A percentile compares a stretch with the other conserved stretches of the same genome.
Evolutionary conservation across 106 monocot genomes (phyloP).

Genomic region (Platanthera zijinensis): DNA sequence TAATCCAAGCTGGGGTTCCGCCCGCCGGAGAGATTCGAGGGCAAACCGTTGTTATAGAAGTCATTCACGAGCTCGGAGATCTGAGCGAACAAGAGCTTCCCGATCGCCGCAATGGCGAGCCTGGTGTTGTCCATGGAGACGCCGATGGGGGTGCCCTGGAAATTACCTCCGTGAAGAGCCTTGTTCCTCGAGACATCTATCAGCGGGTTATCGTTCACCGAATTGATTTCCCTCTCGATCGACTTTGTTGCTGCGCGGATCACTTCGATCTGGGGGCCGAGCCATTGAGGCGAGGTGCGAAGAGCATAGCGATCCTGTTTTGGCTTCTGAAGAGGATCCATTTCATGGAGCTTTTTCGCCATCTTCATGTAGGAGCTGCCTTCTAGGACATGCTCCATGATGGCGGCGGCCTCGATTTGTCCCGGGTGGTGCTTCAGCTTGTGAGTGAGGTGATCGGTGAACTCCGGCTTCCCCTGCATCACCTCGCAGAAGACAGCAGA

Average conservation of each 20-base stretch:
- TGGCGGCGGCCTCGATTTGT: slow-evolving; percentile 85
- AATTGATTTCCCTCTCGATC: slow-evolving; percentile 25
- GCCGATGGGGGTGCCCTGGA: slow-evolving; percentile 34
- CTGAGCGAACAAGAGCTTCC: slow-evolving; percentile 64
- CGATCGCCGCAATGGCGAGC: slow-evolving; percentile 34
- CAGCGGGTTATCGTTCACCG: slow-evolving; percentile 12
- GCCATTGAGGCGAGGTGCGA: slow-evolving; percentile 12
- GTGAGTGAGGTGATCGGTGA: slow-evolving; percentile 84
- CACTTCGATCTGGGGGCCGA: slow-evolving; percentile 23
- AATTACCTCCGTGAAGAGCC: slow-evolving; percentile 20
- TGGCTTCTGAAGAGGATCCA: slow-evolving; percentile 26
- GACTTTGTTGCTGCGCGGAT: slow-evolving; percentile 18
- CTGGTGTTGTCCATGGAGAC: slow-evolving; percentile 35
- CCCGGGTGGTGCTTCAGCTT: slow-evolving; percentile 95
- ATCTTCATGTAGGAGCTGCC: slow-evolving; percentile 17
- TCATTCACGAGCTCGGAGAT: slow-evolving; percentile 55
- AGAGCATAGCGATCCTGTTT: slow-evolving; percentile 31
- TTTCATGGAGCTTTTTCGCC: slow-evolving; percentile 20
- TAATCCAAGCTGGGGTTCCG: slow-evolving; percentile 32
- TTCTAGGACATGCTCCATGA: slow-evolving; percentile 66
- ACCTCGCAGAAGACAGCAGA: slow-evolving; percentile 57
- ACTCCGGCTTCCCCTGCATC: slow-evolving; percentile 87
- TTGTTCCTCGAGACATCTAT: slow-evolving; percentile 20
- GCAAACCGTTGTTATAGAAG: slow-evolving; percentile 32
- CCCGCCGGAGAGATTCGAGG: slow-evolving; percentile 24